Evolutionary conservation across 495 filamentous ascomycete species (phyloP).

Genomic region (Aspergillus carlsbadensis): DNA sequence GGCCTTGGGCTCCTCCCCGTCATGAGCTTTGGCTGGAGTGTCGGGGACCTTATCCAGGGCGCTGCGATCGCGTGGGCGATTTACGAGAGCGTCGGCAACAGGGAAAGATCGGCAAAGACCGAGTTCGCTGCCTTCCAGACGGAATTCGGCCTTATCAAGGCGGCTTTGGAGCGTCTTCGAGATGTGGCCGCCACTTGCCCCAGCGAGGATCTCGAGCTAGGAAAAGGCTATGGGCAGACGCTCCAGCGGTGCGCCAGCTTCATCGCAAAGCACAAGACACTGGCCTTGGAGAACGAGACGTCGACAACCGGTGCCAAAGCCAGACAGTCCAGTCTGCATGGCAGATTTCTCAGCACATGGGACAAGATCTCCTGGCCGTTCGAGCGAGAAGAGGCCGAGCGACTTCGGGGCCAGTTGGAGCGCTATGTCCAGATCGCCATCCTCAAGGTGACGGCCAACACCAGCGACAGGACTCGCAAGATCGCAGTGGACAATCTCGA

Average conservation of each 20-base stretch:
- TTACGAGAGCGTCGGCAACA: slow-evolving; percentile 5
- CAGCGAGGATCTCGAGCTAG: slow-evolving; percentile 5
- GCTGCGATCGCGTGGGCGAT: slow-evolving; percentile 7
- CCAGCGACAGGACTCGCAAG: slow-evolving; percentile 1
- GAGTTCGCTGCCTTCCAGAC: slow-evolving; percentile 8
- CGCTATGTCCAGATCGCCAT: slow-evolving; percentile 12
- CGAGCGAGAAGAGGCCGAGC: slow-evolving; percentile 12
- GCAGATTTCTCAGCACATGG: not conserved
- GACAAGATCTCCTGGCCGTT: slow-evolving; percentile 12
- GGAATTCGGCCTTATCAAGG: slow-evolving; percentile 10
- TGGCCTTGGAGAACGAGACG: not conserved
- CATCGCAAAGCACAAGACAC: slow-evolving; percentile 1
- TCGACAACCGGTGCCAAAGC: not conserved
- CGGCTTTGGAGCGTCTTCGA: not conserved
- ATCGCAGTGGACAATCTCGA: slow-evolving; percentile 7
- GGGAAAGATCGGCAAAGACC: not conserved
- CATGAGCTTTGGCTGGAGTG: slow-evolving; percentile 16
- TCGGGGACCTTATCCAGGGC: slow-evolving; percentile 8
- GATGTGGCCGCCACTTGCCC: not conserved
- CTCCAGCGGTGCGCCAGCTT: slow-evolving; percentile 9
- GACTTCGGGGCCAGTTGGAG: slow-evolving; percentile 6
- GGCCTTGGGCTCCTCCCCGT: not conserved
- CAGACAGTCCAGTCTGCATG: not conserved
- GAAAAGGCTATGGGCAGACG: slow-evolving; percentile 1
- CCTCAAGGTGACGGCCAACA: slow-evolving; percentile 11